Evolutionary conservation across 768 basidiomycete species (phyloP).

Genomic region (Hirschioporus abietinus): DNA sequence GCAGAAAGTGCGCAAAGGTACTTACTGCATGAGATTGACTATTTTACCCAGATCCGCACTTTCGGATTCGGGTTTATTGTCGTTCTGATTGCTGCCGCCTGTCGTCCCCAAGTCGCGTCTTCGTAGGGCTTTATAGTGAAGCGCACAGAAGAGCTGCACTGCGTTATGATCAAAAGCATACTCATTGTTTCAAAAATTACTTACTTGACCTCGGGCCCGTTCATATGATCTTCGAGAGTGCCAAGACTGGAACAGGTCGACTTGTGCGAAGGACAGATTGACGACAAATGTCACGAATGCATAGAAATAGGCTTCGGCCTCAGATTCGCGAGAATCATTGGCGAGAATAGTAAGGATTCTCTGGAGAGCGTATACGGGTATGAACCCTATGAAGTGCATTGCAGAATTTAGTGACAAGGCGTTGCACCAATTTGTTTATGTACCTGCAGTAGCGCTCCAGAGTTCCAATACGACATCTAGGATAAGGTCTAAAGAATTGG

Average conservation of each 20-base stretch:
- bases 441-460: slow-evolving; percentile 51
- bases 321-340: slow-evolving; percentile 13
- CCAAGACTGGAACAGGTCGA: slow-evolving; percentile 61
- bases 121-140: slow-evolving; percentile 66
- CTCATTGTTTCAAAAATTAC: neutral
- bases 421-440: slow-evolving; percentile 20
- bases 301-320: slow-evolving; percentile 48
- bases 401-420: slow-evolving; percentile 10
- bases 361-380: slow-evolving; percentile 60
- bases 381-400: slow-evolving; percentile 40
- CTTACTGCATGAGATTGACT: slow-evolving; percentile 70
- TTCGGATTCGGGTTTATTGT: slow-evolving; percentile 28
- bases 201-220: slow-evolving; percentile 54
- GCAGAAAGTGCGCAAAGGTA: slow-evolving; percentile 14
- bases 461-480: slow-evolving; percentile 52
- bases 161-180: neutral
- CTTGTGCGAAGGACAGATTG: slow-evolving; percentile 63
- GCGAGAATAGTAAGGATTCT: slow-evolving; percentile 51
- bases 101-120: slow-evolving; percentile 41
- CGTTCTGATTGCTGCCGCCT: slow-evolving; percentile 35
- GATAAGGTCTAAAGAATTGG: slow-evolving; percentile 66
- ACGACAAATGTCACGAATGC: slow-evolving; percentile 54
- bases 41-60: slow-evolving; percentile 64
- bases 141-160: slow-evolving; percentile 47
- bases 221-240: slow-evolving; percentile 67